Evolutionary conservation across 2,329 filamentous ascomycete species (phyloP), one percentile per base, ranked within the genome.

Genomic region (Xylariaceae sp.): DNA sequence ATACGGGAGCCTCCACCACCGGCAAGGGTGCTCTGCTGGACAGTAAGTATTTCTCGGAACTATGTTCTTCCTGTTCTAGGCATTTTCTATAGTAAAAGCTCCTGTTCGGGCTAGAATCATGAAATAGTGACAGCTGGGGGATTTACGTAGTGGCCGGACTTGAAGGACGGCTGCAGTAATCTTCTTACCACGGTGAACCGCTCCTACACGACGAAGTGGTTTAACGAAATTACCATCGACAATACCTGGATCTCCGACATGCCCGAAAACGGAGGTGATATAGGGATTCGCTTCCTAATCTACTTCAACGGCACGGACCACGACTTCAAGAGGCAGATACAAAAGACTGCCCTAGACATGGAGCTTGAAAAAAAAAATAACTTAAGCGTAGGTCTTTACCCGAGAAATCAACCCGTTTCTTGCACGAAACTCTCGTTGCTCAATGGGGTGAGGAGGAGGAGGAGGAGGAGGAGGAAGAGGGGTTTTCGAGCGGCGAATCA

Each of bases 381-480:
- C 58, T 71, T 6, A 70, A 67, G 47, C 55, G 58, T 7, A 43
- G 66, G 5, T 26, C 39, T 0, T 23, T 67, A 8, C 8, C 47
- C 1, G 65, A 71, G 26, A 48, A 49, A 6, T 71, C 67, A 6
- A 45, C 55, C 1, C 55, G 12, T 2, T 71, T 72, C 43, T 55
- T 70, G 14, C 57, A 72, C 40, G 70, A 72, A 51, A 68, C 71
- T 2, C 64, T 72, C 3, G 67, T 61, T 4, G 43, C 37, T 11
- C 67, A 71, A 36, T 72, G 70, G 69, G 57, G 48, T 0, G 71
- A 72, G 19, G 71, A 73, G n/a, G n/a, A n/a, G n/a, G n/a, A n/a
- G n/a, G n/a, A n/a, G n/a, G 21, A 36, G n/a, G 11, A 33, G 3
- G 4, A 36, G 12, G 43, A 54, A 3, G 28, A 33, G 16, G 36